These are phyloP conservation scores for Chlamydomonas asymmetrica DNA, from an alignment of 139 green algal genomes.

Conservation along the genomic window DNA sequence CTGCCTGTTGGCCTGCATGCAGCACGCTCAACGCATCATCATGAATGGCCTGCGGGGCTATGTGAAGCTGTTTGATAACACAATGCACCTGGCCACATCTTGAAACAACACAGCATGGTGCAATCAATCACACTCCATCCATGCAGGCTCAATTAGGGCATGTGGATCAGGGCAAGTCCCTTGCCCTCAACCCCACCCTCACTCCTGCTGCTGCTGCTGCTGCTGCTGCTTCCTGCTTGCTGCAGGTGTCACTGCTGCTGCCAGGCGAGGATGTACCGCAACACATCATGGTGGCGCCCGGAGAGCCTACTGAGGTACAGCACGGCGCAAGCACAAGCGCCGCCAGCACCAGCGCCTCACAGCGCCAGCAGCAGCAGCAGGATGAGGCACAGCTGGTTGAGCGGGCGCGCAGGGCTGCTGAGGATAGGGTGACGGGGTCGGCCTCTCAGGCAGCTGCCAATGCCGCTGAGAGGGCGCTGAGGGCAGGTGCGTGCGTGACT, in stretches of 20 bases:
- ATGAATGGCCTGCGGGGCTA: too few relatives aligned
- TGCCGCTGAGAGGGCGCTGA: conserved; percentile 42
- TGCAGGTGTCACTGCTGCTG: conserved; percentile 2
- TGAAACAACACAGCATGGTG: too few relatives aligned
- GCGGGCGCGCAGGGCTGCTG: conserved; percentile 41
- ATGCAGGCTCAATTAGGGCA: too few relatives aligned
- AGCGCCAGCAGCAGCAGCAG: neutral
- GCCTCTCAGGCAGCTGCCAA: conserved; percentile 28
- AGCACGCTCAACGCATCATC: too few relatives aligned
- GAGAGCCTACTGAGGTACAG: neutral
- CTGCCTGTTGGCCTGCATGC: too few relatives aligned
- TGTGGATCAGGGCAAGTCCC: too few relatives aligned
- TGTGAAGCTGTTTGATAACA: too few relatives aligned
- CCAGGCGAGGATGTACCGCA: neutral
- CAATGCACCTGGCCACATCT: too few relatives aligned
- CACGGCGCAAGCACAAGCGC: neutral
- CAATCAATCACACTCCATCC: too few relatives aligned
- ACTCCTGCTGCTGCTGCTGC: neutral
- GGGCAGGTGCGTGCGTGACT: conserved; percentile 6
- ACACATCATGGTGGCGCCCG: neutral
- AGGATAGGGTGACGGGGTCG: conserved; percentile 36
- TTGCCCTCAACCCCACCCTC: too few relatives aligned
- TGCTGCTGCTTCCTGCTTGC: conserved; percentile 10
- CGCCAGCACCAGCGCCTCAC: neutral
- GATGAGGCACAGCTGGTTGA: conserved; percentile 22